phyloP scores from a whole-genome alignment of 768 basidiomycete species.

The Russula olivacea region DNA sequence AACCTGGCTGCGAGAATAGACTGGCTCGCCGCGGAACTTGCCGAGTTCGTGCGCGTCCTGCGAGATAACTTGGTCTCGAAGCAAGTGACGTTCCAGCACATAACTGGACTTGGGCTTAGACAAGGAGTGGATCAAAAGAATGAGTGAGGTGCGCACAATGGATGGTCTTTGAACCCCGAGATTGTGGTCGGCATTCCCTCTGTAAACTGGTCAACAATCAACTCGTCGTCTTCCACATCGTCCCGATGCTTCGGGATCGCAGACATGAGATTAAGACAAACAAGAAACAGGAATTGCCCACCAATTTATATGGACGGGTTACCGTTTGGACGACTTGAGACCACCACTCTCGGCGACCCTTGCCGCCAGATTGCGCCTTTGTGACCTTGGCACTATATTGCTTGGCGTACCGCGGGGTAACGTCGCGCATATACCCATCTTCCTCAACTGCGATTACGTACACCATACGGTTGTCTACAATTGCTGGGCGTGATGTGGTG shows the following conservation, averaged over 20 bases:
- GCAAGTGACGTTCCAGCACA: constrained; percentile 80
- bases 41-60: constrained; percentile 72
- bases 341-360: constrained; percentile 83
- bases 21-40: constrained; percentile 87
- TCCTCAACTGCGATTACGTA: constrained; percentile 96
- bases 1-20: constrained; percentile 81
- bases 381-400: constrained; percentile 73
- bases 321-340: constrained; percentile 55
- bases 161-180: constrained; percentile 93
- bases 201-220: constrained; percentile 65
- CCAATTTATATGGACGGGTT: constrained; percentile 75
- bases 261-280: neutral
- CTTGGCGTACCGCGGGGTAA: constrained; percentile 83
- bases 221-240: constrained; percentile 87
- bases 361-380: constrained; percentile 70
- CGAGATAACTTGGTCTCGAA: constrained; percentile 78
- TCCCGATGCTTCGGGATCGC: constrained; percentile 65
- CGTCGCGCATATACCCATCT: constrained; percentile 86
- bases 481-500: constrained; percentile 23
- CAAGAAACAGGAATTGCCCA: constrained; percentile 30
- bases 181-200: constrained; percentile 94
- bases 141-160: constrained; percentile 49
- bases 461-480: constrained; percentile 74
- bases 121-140: neutral
- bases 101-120: constrained; percentile 45